These are phyloP conservation scores for Clohesyomyces aquaticus DNA, from an alignment of 495 filamentous ascomycete species.

Conservation along the genomic window DNA sequence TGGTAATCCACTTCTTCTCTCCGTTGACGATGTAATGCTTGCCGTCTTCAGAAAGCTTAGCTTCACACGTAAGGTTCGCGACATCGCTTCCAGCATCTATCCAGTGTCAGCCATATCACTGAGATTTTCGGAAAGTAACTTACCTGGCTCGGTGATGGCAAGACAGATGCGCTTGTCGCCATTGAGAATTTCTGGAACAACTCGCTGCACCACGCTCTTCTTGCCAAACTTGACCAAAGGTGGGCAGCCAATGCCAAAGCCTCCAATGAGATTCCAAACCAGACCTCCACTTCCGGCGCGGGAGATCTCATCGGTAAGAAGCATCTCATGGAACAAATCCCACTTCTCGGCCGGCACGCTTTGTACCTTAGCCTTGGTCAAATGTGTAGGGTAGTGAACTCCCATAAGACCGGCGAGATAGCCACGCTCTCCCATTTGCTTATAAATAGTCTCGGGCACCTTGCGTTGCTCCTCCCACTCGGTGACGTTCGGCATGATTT, in stretches of 20 bases:
- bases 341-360: slow-evolving; percentile 85
- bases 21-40: slow-evolving; percentile 99
- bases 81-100: slow-evolving; percentile 81
- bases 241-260: slow-evolving; percentile 90
- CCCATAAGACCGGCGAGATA: slow-evolving; percentile 91
- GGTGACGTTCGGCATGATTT: slow-evolving; percentile 87
- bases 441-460: slow-evolving; percentile 86
- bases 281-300: slow-evolving; percentile 87
- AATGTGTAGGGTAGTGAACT: slow-evolving; percentile 74
- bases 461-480: slow-evolving; percentile 97
- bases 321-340: slow-evolving; percentile 97
- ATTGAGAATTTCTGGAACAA: slow-evolving; percentile 79
- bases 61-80: slow-evolving; percentile 92
- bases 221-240: slow-evolving; percentile 92
- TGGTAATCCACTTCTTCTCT: slow-evolving; percentile 99
- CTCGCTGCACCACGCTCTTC: slow-evolving; percentile 81
- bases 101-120: slow-evolving; percentile 21
- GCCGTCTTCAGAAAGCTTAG: slow-evolving; percentile 87
- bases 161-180: slow-evolving; percentile 96
- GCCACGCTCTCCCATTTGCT: slow-evolving; percentile 89
- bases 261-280: slow-evolving; percentile 97
- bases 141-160: slow-evolving; percentile 74
- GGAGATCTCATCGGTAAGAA: slow-evolving; percentile 91
- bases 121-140: not conserved
- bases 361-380: slow-evolving; percentile 69